Percentiles rank a stretch among this genome's conserved stretches.
Conservation (phyloP, 228 moss, liverwort and hornwort genomes). For the Sphagnum fallax region DNA sequence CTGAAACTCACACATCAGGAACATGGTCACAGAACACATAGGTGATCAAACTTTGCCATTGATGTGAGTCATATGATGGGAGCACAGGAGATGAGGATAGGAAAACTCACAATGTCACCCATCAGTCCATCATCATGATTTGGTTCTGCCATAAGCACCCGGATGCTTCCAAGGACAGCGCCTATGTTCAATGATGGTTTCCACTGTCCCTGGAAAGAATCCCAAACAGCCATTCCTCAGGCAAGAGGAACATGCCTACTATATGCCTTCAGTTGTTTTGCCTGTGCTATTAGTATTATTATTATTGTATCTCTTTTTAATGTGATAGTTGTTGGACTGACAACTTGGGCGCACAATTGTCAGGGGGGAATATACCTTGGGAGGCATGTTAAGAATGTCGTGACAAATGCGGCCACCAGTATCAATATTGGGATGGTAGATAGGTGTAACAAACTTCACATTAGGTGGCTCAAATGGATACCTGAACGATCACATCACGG, state of each 20-base stretch:
- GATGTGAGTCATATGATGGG: no score
- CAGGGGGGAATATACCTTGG: conserved; percentile 37
- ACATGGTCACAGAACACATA: no score
- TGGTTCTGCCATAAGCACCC: conserved; percentile 76
- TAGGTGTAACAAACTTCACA: conserved; percentile 75
- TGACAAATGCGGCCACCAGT: conserved; percentile 81
- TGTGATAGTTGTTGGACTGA: no score
- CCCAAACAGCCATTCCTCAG: neutral
- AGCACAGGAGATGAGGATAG: no score
- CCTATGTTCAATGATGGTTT: conserved; percentile 79
- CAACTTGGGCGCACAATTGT: no score
- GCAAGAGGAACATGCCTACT: neutral
- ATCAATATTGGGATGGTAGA: conserved; percentile 90
- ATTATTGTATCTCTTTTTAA: neutral
- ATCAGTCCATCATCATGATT: conserved; percentile 90
- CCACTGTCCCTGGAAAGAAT: conserved; percentile 64
- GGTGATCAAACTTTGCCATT: no score
- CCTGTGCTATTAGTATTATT: neutral
- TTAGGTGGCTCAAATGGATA: conserved; percentile 91
- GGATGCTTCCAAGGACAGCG: conserved; percentile 76
- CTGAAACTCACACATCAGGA: no score
- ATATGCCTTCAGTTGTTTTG: neutral
- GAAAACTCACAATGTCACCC: conserved; percentile 74
- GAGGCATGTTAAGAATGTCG: conserved; percentile 92
- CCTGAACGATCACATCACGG: conserved; percentile 25